A percentile compares a stretch with the other conserved stretches of the same genome.
phyloP scores from a whole-genome alignment of 352 stramenopile genomes.

The Globisporangium emineosum region DNA sequence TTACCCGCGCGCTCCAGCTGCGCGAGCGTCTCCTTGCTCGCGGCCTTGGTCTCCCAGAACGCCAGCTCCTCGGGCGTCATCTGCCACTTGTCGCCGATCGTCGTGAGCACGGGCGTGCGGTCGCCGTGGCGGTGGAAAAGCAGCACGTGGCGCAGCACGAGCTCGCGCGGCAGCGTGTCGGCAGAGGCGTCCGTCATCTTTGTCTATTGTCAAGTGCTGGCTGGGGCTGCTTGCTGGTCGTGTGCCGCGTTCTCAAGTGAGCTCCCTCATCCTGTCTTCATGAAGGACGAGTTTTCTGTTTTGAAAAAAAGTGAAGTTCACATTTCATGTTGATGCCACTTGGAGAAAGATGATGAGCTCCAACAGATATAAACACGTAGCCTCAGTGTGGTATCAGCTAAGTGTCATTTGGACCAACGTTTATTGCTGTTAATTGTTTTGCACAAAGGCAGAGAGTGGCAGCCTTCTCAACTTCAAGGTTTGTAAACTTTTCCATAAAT shows the following conservation, averaged over 20 bases:
- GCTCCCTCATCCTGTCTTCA: not conserved
- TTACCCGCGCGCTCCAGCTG: conserved; percentile 43
- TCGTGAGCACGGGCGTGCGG: conserved; percentile 65
- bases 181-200: not conserved
- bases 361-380: not conserved
- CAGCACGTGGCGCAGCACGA: conserved; percentile 67
- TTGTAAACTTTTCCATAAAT: too few species aligned
- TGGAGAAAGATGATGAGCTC: not conserved
- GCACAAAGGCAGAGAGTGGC: too few species aligned
- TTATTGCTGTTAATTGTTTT: too few species aligned
- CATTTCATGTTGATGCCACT: not conserved
- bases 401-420: too few species aligned
- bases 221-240: not conserved
- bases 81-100: conserved; percentile 46
- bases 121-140: conserved; percentile 83
- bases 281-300: not conserved
- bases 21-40: conserved; percentile 47
- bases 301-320: too few species aligned
- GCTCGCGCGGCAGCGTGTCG: conserved; percentile 17
- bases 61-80: conserved; percentile 51
- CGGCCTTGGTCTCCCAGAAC: conserved; percentile 61
- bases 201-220: not conserved
- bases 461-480: too few species aligned
- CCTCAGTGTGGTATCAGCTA: not conserved
- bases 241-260: conserved; percentile 1